phyloP scores from a whole-genome alignment of 345 rosid genomes.

The Gossypium anomalum region DNA sequence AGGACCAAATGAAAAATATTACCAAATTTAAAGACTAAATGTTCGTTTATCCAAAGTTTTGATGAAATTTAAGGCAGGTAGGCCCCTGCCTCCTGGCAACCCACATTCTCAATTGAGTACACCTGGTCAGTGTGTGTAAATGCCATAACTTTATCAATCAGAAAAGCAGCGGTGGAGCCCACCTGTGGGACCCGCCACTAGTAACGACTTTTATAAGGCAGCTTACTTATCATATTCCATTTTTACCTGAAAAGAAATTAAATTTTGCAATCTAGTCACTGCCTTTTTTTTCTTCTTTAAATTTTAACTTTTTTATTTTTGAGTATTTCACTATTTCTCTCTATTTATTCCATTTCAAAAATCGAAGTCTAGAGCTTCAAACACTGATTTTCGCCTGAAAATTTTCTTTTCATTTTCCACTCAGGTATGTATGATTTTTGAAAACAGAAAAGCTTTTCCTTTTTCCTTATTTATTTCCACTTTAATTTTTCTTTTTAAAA shows the following conservation, averaged over 20 bases:
- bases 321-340: not conserved
- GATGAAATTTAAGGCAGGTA: no score
- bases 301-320: no score
- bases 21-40: no score
- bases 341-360: not conserved
- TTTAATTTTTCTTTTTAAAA: not conserved
- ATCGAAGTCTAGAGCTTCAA: not conserved
- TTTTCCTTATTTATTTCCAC: not conserved
- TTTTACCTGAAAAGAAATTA: not conserved
- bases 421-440: not conserved
- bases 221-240: not conserved
- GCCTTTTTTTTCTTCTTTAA: no score
- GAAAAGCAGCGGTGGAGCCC: not conserved
- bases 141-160: not conserved
- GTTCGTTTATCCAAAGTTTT: no score
- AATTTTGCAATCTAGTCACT: not conserved
- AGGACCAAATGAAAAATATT: no score
- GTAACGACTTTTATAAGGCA: not conserved
- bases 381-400: not conserved
- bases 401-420: not conserved
- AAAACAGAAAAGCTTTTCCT: no score
- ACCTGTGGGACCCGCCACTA: not conserved
- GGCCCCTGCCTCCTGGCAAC: not conserved
- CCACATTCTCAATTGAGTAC: not conserved
- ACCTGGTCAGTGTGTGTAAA: not conserved